Conservation (phyloP, 2,329 filamentous ascomycete genomes). For the Coniochaeta ligniaria region DNA sequence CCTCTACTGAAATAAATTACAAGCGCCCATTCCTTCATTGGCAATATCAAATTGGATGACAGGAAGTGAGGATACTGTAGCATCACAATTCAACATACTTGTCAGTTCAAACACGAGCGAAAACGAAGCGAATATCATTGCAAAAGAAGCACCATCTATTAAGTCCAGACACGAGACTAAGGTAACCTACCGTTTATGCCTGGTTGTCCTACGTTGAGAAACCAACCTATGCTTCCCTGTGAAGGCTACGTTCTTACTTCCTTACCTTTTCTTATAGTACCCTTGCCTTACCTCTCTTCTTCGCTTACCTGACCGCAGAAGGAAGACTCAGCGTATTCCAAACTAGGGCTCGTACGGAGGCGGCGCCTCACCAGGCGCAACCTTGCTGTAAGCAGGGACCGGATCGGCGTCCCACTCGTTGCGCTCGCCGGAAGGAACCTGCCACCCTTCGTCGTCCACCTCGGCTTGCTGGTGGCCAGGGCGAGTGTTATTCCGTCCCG, state of each 20-base stretch:
- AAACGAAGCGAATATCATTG: neutral
- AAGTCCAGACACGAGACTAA: neutral
- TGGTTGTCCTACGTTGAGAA: neutral
- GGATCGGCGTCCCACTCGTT: neutral
- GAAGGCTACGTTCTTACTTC: neutral
- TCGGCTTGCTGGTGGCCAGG: neutral
- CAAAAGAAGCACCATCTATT: neutral
- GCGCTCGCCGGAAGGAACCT: neutral
- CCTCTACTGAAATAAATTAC: no score
- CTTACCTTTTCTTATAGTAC: neutral
- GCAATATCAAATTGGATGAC: no score
- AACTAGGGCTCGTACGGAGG: neutral
- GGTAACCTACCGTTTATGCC: neutral
- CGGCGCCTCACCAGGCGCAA: neutral
- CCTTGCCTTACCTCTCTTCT: neutral
- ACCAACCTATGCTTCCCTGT: neutral
- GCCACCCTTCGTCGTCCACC: neutral
- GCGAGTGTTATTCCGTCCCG: neutral
- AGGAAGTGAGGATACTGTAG: no score
- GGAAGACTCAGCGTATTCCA: no score
- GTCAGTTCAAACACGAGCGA: neutral
- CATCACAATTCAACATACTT: neutral
- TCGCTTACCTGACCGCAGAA: neutral
- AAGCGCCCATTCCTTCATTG: no score
- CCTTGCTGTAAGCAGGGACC: neutral